A percentile compares a stretch with the other conserved stretches of the same genome.
phyloP scores from a whole-genome alignment of 2,329 filamentous ascomycete species.

The Ophiostoma ulmi region DNA sequence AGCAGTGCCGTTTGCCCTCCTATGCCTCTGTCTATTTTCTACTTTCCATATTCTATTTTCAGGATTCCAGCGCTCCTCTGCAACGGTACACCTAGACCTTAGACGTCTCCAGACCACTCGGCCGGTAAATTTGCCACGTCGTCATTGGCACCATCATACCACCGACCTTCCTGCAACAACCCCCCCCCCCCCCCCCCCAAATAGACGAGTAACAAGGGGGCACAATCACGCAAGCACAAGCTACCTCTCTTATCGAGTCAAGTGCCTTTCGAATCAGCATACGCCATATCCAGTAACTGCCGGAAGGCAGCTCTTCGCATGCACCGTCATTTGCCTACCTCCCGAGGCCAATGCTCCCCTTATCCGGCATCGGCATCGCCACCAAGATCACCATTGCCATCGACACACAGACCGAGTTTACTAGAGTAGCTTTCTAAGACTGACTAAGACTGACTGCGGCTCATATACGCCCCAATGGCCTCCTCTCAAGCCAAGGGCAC shows the following conservation, averaged over 20 bases:
- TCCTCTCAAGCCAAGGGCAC: constrained; percentile 44
- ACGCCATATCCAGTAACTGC: neutral
- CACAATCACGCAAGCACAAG: neutral
- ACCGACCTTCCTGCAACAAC: neutral
- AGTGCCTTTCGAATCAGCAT: neutral
- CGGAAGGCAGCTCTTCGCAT: neutral
- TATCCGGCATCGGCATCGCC: constrained; percentile 10
- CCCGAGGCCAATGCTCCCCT: constrained; percentile 8
- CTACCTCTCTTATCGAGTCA: neutral
- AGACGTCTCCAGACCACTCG: neutral
- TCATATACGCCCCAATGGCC: constrained; percentile 2
- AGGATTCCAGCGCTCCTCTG: constrained; percentile 12
- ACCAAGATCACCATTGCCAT: neutral
- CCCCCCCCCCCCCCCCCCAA: neutral
- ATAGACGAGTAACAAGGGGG: neutral
- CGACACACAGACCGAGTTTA: neutral
- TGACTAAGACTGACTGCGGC: too few species aligned
- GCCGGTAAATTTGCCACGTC: constrained; percentile 11
- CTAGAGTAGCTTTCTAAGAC: neutral
- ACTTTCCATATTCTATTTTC: neutral
- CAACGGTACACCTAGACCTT: neutral
- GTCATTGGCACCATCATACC: constrained; percentile 9
- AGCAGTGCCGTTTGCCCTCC: neutral
- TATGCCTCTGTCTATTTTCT: neutral
- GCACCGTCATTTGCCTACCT: neutral